Evolutionary conservation across 2,329 filamentous ascomycete genomes (phyloP).

Genomic region (Ceratocystis ficicola): DNA sequence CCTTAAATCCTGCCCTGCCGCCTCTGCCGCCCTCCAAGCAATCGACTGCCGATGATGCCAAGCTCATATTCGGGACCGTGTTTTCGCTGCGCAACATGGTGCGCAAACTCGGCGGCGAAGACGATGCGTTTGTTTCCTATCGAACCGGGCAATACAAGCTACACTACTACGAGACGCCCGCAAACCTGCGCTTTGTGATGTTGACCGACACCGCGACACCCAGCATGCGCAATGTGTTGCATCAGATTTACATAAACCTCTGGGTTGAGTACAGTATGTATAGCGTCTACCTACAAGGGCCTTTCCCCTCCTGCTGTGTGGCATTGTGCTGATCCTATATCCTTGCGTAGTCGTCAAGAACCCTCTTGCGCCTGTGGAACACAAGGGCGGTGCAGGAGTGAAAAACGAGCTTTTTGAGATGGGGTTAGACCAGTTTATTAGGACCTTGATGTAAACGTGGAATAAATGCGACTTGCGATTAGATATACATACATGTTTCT

Average conservation of each 20-base stretch:
- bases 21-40: slow-evolving; percentile 23
- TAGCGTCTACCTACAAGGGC: background rate
- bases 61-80: slow-evolving; percentile 92
- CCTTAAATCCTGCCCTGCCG: slow-evolving; percentile 29
- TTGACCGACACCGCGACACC: slow-evolving; percentile 79
- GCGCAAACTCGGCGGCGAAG: slow-evolving; percentile 82
- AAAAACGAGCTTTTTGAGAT: slow-evolving; percentile 60
- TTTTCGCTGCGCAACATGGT: slow-evolving; percentile 96
- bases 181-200: slow-evolving; percentile 92
- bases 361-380: slow-evolving; percentile 54
- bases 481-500: background rate
- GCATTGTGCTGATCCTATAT: background rate
- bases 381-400: slow-evolving; percentile 56
- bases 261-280: slow-evolving; percentile 83
- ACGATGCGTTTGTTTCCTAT: slow-evolving; percentile 91
- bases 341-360: slow-evolving; percentile 52
- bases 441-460: slow-evolving; percentile 44
- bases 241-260: slow-evolving; percentile 97
- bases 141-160: slow-evolving; percentile 93
- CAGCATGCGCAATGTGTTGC: slow-evolving; percentile 85
- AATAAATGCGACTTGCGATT: background rate
- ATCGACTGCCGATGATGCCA: slow-evolving; percentile 63
- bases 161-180: slow-evolving; percentile 97
- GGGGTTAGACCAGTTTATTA: slow-evolving; percentile 65
- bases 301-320: background rate